Evolutionary conservation across 2,329 filamentous ascomycete genomes (phyloP).

Genomic region (Pseudocercospora musae): DNA sequence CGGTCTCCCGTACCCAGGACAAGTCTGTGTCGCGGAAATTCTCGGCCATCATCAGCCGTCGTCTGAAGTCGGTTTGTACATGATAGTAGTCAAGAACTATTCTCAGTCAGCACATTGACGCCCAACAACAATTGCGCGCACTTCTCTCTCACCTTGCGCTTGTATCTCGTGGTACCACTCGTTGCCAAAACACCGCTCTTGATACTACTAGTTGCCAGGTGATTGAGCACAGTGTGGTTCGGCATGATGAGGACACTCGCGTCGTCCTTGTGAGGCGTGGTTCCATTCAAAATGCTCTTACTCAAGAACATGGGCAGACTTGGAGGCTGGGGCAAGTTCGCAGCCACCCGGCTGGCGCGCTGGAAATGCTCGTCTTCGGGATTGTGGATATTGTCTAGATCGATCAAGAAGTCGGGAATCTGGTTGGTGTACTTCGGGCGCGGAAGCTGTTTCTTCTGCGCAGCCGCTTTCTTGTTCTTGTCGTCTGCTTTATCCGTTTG

Average conservation of each 20-base stretch:
- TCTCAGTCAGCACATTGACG: slow-evolving; percentile 12
- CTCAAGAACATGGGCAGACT: slow-evolving; percentile 84
- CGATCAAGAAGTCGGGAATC: slow-evolving; percentile 80
- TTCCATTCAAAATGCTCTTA: slow-evolving; percentile 91
- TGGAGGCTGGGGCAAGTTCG: slow-evolving; percentile 78
- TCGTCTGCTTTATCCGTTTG: slow-evolving; percentile 11
- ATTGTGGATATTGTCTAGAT: slow-evolving; percentile 62
- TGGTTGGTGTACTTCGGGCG: slow-evolving; percentile 64
- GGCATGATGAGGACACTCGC: slow-evolving; percentile 96
- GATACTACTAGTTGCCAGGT: slow-evolving; percentile 95
- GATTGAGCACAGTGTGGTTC: slow-evolving; percentile 94
- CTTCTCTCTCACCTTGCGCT: slow-evolving; percentile 67
- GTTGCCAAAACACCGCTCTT: slow-evolving; percentile 94
- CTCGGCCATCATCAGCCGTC: slow-evolving; percentile 26
- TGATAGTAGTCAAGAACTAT: slow-evolving; percentile 94
- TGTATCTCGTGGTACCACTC: slow-evolving; percentile 95
- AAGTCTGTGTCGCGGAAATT: too few species aligned
- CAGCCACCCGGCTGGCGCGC: slow-evolving; percentile 69
- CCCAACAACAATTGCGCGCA: neutral
- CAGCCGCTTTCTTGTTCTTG: slow-evolving; percentile 18
- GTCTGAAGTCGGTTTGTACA: slow-evolving; percentile 81
- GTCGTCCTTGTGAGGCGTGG: slow-evolving; percentile 92
- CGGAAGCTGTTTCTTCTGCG: slow-evolving; percentile 36
- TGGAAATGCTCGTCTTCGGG: slow-evolving; percentile 72
- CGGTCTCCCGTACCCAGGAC: too few species aligned